These are phyloP conservation scores for Sarocladiaceae sp. DNA, from an alignment of 2,329 filamentous ascomycete species.

Conservation along the genomic window DNA sequence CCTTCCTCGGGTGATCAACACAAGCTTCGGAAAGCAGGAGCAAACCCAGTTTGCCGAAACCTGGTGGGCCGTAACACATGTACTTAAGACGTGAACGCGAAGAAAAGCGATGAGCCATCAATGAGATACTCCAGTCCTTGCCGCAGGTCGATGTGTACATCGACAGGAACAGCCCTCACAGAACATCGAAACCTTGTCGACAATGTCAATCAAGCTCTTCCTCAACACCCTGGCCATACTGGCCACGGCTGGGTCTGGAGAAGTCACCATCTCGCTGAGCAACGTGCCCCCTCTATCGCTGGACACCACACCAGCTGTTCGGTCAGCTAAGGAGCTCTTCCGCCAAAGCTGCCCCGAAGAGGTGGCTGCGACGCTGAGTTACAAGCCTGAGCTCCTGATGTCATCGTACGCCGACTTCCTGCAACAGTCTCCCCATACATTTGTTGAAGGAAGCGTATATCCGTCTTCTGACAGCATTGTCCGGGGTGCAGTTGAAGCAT, in stretches of 20 bases:
- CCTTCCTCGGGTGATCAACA: too few species aligned
- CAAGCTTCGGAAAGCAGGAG: too few species aligned
- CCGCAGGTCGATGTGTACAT: too few species aligned
- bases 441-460: conserved; percentile 17
- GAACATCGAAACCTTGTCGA: too few species aligned
- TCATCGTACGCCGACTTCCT: conserved; percentile 21
- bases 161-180: too few species aligned
- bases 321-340: conserved; percentile 24
- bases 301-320: conserved; percentile 15
- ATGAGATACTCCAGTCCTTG: too few species aligned
- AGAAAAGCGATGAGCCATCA: too few species aligned
- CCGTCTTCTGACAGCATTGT: conserved; percentile 33
- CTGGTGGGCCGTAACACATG: too few species aligned
- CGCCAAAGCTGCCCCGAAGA: conserved; percentile 27
- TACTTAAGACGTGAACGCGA: too few species aligned
- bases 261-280: conserved; percentile 20
- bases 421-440: conserved; percentile 11
- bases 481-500: conserved; percentile 38
- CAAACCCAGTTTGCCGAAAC: too few species aligned
- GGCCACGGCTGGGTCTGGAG: neutral
- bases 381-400: conserved; percentile 20
- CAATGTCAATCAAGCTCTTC: too few species aligned
- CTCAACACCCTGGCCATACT: too few species aligned
- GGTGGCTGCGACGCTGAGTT: conserved; percentile 15
- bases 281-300: conserved; percentile 23